Percentiles rank a stretch among this genome's conserved stretches.
Conservation (phyloP, 495 filamentous ascomycete genomes). For the Venustampulla echinocandica region DNA sequence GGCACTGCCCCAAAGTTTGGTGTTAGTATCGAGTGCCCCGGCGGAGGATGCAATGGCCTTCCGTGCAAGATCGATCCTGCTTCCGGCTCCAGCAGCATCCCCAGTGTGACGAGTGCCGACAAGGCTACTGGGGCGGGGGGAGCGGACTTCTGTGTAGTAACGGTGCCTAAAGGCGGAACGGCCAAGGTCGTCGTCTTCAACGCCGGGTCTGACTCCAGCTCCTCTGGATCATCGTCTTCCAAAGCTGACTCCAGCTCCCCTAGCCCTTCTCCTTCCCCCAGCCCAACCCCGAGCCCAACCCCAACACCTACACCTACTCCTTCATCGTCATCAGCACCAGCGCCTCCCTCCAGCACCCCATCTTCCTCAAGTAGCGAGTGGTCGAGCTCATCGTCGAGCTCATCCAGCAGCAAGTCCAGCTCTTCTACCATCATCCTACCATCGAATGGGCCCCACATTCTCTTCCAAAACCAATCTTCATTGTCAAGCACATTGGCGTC, state of each 20-base stretch:
- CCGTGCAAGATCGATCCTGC: conserved; percentile 68
- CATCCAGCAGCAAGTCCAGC: neutral
- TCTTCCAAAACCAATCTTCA: conserved; percentile 15
- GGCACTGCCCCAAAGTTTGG: conserved; percentile 55
- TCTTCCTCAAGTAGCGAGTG: neutral
- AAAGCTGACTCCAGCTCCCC: conserved; percentile 2
- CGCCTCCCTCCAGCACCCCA: too few relatives aligned
- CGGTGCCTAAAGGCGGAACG: conserved; percentile 56
- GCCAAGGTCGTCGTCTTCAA: conserved; percentile 62
- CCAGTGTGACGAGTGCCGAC: conserved; percentile 46
- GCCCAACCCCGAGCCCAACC: conserved; percentile 7
- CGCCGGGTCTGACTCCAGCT: conserved; percentile 9
- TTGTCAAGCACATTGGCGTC: neutral
- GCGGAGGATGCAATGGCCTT: conserved; percentile 60
- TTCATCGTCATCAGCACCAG: conserved; percentile 5
- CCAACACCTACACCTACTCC: conserved; percentile 10
- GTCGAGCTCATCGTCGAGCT: neutral
- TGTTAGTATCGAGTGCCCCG: conserved; percentile 59
- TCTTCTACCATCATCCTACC: neutral
- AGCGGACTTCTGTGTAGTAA: conserved; percentile 71
- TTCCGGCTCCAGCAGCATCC: conserved; percentile 47
- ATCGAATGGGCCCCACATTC: conserved; percentile 8
- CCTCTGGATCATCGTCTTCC: neutral
- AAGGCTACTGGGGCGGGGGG: conserved; percentile 53
- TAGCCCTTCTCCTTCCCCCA: conserved; percentile 1